Evolutionary conservation across 371 early-diverging fungal genomes (phyloP).

Genomic region (Chytridium lagenaria): DNA sequence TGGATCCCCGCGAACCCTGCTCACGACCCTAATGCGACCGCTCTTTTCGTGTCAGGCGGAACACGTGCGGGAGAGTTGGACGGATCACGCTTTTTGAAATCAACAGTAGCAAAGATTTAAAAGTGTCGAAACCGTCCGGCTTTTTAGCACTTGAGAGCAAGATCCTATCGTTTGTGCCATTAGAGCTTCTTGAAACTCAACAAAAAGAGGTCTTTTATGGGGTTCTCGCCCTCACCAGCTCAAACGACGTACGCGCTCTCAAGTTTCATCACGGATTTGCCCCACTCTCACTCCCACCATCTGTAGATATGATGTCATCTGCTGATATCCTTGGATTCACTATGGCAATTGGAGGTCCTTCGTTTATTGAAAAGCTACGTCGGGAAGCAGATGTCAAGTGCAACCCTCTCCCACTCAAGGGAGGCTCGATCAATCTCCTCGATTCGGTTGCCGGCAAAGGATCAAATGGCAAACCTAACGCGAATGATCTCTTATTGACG

Average conservation of each 20-base stretch:
- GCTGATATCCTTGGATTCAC: constrained; percentile 10
- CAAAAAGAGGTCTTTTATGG: background rate
- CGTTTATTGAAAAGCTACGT: background rate
- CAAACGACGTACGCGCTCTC: background rate
- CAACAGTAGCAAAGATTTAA: constrained; percentile 2
- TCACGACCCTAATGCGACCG: background rate
- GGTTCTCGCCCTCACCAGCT: background rate
- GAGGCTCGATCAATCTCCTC: background rate
- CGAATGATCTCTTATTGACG: background rate
- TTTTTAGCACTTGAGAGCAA: constrained; percentile 8
- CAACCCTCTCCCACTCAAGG: background rate
- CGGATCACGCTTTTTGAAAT: constrained; percentile 2
- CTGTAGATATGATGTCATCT: constrained; percentile 4
- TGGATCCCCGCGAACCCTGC: background rate
- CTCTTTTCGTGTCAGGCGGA: constrained; percentile 6
- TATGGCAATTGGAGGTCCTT: background rate
- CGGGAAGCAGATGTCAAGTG: background rate
- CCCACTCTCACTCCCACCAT: background rate
- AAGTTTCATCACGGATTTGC: background rate
- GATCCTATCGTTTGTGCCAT: background rate
- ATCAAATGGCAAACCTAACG: background rate
- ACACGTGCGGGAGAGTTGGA: background rate
- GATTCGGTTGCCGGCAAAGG: background rate
- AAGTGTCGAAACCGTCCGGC: background rate
- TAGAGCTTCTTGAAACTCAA: background rate